Evolutionary conservation across 2,329 filamentous ascomycete species (phyloP), one percentile per base, ranked within the genome.

Genomic region (Dactylellina cionopaga): DNA sequence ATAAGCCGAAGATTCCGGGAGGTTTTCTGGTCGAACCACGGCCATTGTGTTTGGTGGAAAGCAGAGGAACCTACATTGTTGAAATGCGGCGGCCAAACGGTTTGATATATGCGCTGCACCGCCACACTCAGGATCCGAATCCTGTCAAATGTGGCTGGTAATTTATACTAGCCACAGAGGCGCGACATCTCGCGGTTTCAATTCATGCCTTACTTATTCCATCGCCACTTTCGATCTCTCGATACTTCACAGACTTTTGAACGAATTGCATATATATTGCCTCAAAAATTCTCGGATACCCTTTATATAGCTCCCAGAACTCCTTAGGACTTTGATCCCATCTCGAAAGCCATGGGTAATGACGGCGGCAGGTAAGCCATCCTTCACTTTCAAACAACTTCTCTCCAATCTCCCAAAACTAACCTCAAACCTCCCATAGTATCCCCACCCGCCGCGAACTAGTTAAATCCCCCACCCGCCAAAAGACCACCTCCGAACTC

Each of bases 371-470:
- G 84, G 84, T 85, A 76, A 79, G 79, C 24, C 2, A 24, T n/a
- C 54, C 27, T 39, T 10, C 13, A n/a, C 44, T 19, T 29, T 13
- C 44, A 11, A 25, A 17, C 39, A 39, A 31, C 15, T 35, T 17
- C 24, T 24, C 27, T 41, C 24, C 15, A 35, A 25, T 27, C 9
- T 64, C n/a, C 2, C 17, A 10, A 24, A 11, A 17, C 64, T 44
- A 66, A 75, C 68, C 10, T 71, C 51, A 25, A 49, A 17, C 29
- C 39, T 54, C 51, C 19, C 25, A 17, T 75, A 88, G 92, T 76
- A 99, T 99, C 76, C 95, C 95, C 3, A 98, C 90, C 75, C 91
- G 96, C 29, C 90, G 92, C 78, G 96, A 99, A 81, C 91, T 99
- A 46, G 95, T 99, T 80, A 96, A 96, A 82, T 90, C 94, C 81